Evolutionary conservation across 805 yeast species (phyloP).

Genomic region (Ascoidea rubescens): DNA sequence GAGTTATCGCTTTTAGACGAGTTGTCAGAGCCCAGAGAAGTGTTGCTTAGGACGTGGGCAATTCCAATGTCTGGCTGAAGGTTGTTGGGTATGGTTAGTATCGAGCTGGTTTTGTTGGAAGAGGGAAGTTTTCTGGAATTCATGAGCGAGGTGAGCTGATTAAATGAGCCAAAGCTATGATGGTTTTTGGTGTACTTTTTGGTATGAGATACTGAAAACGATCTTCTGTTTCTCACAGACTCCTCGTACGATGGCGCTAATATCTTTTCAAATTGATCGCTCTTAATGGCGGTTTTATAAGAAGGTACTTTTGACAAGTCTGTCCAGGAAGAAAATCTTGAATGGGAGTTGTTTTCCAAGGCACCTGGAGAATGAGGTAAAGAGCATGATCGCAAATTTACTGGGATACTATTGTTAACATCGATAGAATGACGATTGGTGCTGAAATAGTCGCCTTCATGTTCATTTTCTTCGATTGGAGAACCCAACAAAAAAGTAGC

Average conservation of each 20-base stretch:
- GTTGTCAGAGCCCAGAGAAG: too few species aligned
- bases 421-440: neutral
- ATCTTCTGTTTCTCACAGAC: neutral
- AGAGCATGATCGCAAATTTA: neutral
- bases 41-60: too few species aligned
- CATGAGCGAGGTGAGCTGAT: too few species aligned
- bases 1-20: too few species aligned
- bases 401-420: neutral
- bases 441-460: neutral
- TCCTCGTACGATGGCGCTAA: slow-evolving; percentile 54
- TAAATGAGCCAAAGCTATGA: too few species aligned
- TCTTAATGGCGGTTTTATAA: slow-evolving; percentile 62
- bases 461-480: neutral
- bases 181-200: too few species aligned
- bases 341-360: slow-evolving; percentile 24
- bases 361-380: slow-evolving; percentile 14
- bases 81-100: too few species aligned
- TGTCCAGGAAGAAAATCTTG: slow-evolving; percentile 2
- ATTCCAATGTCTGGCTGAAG: too few species aligned
- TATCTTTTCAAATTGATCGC: slow-evolving; percentile 33
- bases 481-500: neutral
- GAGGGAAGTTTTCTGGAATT: too few species aligned
- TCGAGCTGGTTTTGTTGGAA: too few species aligned
- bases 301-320: slow-evolving; percentile 65
- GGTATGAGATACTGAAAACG: too few species aligned